Conservation (phyloP, 1,284 basidiomycete genomes). For the Lentinula novae-zelandiae region DNA sequence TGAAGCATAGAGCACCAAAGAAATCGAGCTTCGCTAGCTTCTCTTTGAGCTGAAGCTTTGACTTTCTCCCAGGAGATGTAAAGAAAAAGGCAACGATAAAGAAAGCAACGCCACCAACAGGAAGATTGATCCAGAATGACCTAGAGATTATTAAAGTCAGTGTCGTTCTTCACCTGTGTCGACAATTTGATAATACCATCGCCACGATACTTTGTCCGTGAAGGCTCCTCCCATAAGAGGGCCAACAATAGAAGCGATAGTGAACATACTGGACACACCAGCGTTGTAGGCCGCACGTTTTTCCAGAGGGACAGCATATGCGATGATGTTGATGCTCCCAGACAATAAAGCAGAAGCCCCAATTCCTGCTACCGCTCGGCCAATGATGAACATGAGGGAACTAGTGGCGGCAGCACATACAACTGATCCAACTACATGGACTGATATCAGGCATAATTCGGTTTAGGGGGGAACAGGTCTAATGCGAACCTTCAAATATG, state of each 20-base stretch:
- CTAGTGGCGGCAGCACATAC: constrained; percentile 15
- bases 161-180: background rate
- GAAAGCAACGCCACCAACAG: constrained; percentile 16
- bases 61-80: constrained; percentile 10
- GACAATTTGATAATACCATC: constrained; percentile 6
- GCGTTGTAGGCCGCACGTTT: constrained; percentile 2
- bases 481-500: constrained; percentile 6
- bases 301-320: constrained; percentile 14
- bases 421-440: constrained; percentile 12
- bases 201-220: constrained; percentile 22
- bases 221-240: constrained; percentile 33
- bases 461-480: background rate
- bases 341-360: constrained; percentile 17
- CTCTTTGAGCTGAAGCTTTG: background rate
- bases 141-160: background rate
- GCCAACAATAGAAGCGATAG: constrained; percentile 14
- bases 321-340: constrained; percentile 17
- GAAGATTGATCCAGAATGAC: constrained; percentile 18
- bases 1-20: constrained; percentile 14
- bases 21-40: constrained; percentile 16
- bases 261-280: constrained; percentile 14
- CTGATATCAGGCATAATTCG: background rate
- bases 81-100: constrained; percentile 15
- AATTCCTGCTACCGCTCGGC: constrained; percentile 18
- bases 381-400: constrained; percentile 16